Evolutionary conservation across 345 rosid species (phyloP).

Genomic region (Eucalyptus virginea): DNA sequence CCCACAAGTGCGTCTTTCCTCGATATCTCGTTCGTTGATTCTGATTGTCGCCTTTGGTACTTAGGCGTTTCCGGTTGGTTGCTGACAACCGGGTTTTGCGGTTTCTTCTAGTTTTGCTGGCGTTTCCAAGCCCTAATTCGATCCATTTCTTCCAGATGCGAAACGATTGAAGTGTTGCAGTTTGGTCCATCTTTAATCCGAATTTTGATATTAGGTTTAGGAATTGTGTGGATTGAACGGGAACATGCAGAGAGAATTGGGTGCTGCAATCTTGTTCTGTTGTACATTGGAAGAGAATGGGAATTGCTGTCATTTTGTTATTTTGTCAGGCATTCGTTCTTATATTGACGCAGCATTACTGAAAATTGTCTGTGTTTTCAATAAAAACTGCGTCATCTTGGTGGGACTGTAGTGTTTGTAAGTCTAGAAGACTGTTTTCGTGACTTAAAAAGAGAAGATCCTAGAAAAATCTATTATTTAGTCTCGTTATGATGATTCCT

Average conservation of each 20-base stretch:
- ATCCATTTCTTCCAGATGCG: not conserved
- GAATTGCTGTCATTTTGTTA: not conserved
- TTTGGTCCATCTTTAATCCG: not conserved
- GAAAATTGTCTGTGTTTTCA: not conserved
- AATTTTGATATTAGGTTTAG: not conserved
- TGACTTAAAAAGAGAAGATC: not conserved
- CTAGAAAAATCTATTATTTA: not conserved
- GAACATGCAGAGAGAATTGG: not conserved
- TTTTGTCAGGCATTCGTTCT: not conserved
- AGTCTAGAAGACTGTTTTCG: not conserved
- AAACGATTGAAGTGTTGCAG: not conserved
- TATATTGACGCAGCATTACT: not conserved
- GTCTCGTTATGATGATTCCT: not conserved
- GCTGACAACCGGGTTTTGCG: not conserved
- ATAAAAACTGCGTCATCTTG: not conserved
- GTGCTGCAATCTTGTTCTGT: not conserved
- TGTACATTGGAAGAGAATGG: not conserved
- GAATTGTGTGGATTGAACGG: not conserved
- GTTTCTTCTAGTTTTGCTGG: not conserved
- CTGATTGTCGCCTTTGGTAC: not conserved
- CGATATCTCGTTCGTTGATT: not conserved
- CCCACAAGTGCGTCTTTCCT: constrained; percentile 31
- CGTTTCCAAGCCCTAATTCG: not conserved
- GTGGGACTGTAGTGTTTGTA: not conserved
- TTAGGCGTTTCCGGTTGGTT: not conserved